A percentile compares a stretch with the other conserved stretches of the same genome.
These are phyloP conservation scores for Thecaphora thlaspeos DNA, from an alignment of 1,284 basidiomycete species.

Conservation along the genomic window DNA sequence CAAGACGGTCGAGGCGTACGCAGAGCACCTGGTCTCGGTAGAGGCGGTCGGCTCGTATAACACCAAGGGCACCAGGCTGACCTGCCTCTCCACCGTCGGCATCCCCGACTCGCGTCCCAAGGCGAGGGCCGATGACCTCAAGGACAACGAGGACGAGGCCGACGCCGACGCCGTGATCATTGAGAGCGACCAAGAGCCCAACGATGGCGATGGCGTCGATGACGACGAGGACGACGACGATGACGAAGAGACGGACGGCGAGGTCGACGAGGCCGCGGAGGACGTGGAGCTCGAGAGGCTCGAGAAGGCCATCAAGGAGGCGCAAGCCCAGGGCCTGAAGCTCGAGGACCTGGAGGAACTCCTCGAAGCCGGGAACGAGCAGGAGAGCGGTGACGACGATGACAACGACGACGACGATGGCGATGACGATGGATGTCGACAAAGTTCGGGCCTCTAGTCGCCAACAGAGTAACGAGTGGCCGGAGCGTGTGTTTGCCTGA, in stretches of 20 bases:
- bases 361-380: slow-evolving; percentile 18
- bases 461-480: too few relatives aligned
- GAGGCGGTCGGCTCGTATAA: slow-evolving; percentile 31
- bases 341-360: slow-evolving; percentile 22
- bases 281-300: slow-evolving; percentile 36
- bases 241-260: slow-evolving; percentile 18
- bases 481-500: too few relatives aligned
- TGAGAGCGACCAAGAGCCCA: slow-evolving; percentile 20
- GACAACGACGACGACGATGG: slow-evolving; percentile 5
- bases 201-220: slow-evolving; percentile 8
- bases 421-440: slow-evolving; percentile 11
- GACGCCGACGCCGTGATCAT: slow-evolving; percentile 22
- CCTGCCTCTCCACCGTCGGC: slow-evolving; percentile 50
- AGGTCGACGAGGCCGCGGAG: slow-evolving; percentile 34
- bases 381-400: slow-evolving; percentile 16
- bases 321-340: slow-evolving; percentile 29
- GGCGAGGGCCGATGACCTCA: slow-evolving; percentile 10
- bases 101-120: slow-evolving; percentile 2
- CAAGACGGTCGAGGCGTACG: not conserved
- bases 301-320: slow-evolving; percentile 33
- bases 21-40: not conserved
- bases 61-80: slow-evolving; percentile 52
- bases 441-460: too few relatives aligned
- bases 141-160: slow-evolving; percentile 9
- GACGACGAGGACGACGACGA: slow-evolving; percentile 11